Evolutionary conservation across 768 basidiomycete genomes (phyloP).

Genomic region (Phylloporus arenicola): DNA sequence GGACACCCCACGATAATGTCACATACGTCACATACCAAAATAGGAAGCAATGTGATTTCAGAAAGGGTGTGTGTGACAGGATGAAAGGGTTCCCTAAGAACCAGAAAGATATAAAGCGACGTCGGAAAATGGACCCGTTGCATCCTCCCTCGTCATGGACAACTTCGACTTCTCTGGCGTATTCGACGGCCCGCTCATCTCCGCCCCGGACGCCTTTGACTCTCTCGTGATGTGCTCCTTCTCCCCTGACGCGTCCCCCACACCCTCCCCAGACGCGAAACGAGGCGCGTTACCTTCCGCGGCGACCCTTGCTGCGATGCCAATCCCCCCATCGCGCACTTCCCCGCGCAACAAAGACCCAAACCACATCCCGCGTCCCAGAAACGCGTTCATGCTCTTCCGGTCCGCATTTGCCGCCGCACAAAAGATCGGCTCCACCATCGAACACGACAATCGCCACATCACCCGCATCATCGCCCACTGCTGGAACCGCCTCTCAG

Average conservation of each 20-base stretch:
- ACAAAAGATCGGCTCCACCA: conserved; percentile 40
- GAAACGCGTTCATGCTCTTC: conserved; percentile 52
- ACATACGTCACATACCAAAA: conserved; percentile 12
- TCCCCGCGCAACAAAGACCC: conserved; percentile 31
- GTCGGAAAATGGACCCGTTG: conserved; percentile 2
- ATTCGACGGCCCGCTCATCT: conserved; percentile 12
- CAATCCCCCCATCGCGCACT: conserved; percentile 26
- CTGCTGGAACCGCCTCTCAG: conserved; percentile 51
- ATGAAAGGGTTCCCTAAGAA: conserved; percentile 14
- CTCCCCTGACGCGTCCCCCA: conserved; percentile 4
- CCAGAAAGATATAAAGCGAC: conserved; percentile 22
- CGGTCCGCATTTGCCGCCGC: conserved; percentile 55
- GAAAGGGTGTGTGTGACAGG: conserved; percentile 26
- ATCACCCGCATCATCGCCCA: conserved; percentile 53
- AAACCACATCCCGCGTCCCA: conserved; percentile 38
- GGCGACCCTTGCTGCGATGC: conserved; percentile 23
- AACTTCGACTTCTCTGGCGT: conserved; percentile 10
- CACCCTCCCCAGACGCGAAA: conserved; percentile 9
- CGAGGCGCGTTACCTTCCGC: conserved; percentile 10
- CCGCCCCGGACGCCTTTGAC: conserved; percentile 16
- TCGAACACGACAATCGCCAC: conserved; percentile 54
- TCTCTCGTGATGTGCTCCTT: conserved; percentile 5
- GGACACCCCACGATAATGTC: background rate
- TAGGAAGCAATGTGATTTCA: conserved; percentile 25
- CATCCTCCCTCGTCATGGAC: conserved; percentile 11